Evolutionary conservation across 1,139 yeast species (phyloP), one percentile per base, ranked within the genome.

Genomic region (Nakaseomyces kungkrabaensis): DNA sequence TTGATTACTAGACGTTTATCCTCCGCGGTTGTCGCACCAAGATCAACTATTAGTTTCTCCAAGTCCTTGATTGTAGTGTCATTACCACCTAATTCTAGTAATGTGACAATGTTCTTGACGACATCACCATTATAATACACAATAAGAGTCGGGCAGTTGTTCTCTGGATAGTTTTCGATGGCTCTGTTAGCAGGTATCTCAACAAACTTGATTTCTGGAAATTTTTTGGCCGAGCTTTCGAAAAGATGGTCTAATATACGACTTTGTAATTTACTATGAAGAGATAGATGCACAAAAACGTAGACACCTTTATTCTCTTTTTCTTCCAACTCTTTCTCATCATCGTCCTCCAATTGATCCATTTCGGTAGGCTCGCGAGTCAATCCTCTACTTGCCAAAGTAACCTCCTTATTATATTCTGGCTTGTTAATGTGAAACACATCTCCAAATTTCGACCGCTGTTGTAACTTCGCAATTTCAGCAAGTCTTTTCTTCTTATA

Each of bases 141-240:
- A 45, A 92, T 74, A 24, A 92, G 71, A 0, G 98, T 94, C 1
- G 99, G 99, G 60, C 96, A 85, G 68, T 87, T 90, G 40, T 77
- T 67, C 32, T 87, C 90, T 0, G 97, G 97, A 65, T 90, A 92
- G 63, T 83, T 81, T 61, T 90, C 97, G 55, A 90, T 85, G 52
- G 96, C 95, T 66, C 96, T 80, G 54, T 79, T 76, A 24, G 87
- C 96, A 11, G 87, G 85, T 48, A 92, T 92, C 58, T 92, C 96
- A 43, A 90, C 92, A 62, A 92, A 84, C 68, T 92, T 92, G 60
- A 92, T 69, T 59, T 92, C 96, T n/a, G 81, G 78, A 59, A 75
- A 85, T 57, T 77, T 81, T 1, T 62, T 54, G 0, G 94, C 86
- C 42, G 79, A 61, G 33, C 69, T 65, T 7, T 65, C 66, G 54